Conservation (phyloP, 106 monocot genomes). For the Hemerocallis citrina region DNA sequence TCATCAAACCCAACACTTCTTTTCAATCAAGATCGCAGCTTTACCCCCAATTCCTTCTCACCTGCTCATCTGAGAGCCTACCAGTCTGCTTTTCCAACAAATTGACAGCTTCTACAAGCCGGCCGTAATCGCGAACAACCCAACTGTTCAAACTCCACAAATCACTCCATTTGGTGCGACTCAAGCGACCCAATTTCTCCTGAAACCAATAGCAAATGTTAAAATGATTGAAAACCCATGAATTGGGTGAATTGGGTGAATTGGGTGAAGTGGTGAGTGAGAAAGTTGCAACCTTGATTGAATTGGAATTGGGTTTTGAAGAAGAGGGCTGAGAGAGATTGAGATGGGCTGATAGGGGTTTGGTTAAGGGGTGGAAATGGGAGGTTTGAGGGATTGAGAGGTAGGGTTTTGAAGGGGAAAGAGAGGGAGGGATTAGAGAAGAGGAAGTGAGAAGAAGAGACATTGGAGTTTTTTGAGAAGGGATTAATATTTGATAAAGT, state of each 20-base stretch:
- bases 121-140: constrained; percentile 88
- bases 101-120: constrained; percentile 73
- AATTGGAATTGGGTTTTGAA: too few species aligned
- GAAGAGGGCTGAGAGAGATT: too few species aligned
- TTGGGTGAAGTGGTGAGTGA: background rate
- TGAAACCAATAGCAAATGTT: constrained; percentile 5
- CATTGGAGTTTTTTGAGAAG: too few species aligned
- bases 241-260: background rate
- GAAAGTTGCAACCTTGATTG: background rate
- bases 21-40: background rate
- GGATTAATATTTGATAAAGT: too few species aligned
- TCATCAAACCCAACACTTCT: background rate
- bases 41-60: constrained; percentile 2
- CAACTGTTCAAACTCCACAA: constrained; percentile 75
- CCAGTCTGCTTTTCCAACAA: constrained; percentile 37
- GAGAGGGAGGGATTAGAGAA: too few species aligned
- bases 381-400: too few species aligned
- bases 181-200: constrained; percentile 17
- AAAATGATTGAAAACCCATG: background rate
- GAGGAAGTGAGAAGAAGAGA: too few species aligned
- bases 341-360: too few species aligned
- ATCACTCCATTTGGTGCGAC: constrained; percentile 54
- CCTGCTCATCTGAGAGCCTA: constrained; percentile 76
- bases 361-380: too few species aligned
- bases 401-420: too few species aligned